phyloP scores from a whole-genome alignment of 768 basidiomycete species.

The Tulasnella sp. region DNA sequence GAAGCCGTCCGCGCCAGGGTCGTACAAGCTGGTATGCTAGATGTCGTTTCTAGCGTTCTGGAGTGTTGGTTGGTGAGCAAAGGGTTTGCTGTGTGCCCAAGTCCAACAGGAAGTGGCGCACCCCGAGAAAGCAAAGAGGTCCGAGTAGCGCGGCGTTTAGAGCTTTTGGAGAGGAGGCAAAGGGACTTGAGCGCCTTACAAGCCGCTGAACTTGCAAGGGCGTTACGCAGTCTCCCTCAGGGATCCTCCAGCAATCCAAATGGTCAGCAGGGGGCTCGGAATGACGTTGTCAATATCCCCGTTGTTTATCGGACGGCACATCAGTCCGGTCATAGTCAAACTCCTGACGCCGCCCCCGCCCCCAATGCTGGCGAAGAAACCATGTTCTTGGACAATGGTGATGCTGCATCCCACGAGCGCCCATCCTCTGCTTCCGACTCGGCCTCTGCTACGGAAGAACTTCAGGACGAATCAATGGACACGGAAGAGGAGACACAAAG shows the following conservation, averaged over 20 bases:
- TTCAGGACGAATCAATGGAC: conserved; percentile 1
- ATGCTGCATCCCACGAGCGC: background rate
- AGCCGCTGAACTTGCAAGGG: conserved; percentile 44
- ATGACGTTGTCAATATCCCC: background rate
- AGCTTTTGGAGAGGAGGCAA: conserved; percentile 40
- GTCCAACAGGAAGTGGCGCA: conserved; percentile 58
- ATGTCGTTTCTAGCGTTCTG: conserved; percentile 34
- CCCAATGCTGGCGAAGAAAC: background rate
- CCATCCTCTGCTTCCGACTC: conserved; percentile 1
- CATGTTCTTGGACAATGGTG: background rate
- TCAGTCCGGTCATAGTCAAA: too few relatives aligned
- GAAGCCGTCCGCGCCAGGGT: conserved; percentile 34
- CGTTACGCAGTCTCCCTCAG: conserved; percentile 41
- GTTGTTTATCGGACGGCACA: background rate
- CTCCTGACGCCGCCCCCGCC: background rate
- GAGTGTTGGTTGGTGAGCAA: conserved; percentile 32
- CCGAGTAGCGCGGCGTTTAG: conserved; percentile 47
- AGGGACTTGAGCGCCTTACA: conserved; percentile 34
- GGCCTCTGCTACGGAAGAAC: background rate
- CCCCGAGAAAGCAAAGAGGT: conserved; percentile 68
- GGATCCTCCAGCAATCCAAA: conserved; percentile 25
- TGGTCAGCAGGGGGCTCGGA: conserved; percentile 5
- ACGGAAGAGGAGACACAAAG: background rate
- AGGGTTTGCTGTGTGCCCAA: conserved; percentile 62
- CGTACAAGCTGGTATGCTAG: conserved; percentile 36